Base-by-base conservation (phyloP, 176 grass and related monocot genomes). In the Echinochloa phyllopogon region DNA sequence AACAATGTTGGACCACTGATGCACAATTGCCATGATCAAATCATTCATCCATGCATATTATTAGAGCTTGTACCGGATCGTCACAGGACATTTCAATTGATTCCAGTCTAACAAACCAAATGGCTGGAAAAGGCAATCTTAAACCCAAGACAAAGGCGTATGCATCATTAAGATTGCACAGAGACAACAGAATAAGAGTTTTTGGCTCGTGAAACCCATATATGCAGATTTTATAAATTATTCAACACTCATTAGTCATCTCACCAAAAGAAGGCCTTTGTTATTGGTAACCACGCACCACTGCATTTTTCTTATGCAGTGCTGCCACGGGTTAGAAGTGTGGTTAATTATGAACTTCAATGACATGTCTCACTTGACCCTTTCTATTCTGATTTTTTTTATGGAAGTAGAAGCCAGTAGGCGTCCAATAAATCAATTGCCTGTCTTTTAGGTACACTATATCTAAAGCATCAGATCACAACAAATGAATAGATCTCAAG, bases 31-130 rank as follows among this genome's bases (percentile, higher is more conserved):
- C 6, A 20, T 61, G 48, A 47, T 13, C 3, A 38, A 61, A 18
- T 10, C 55, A n/a, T 83, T 48, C 57, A 75, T 83, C 53, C 61
- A 83, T 74, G 71, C 48, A n/a, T 23, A 83, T 16, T 15, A 8
- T 83, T 74, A 50, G 42, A 83, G 18, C 43, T 51, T 39, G 58
- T 25, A 9, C 18, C 25, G 15, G 21, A 52, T 39, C 25, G 21
- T 42, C 27, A 42, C 24, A 8, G 42, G 36, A 64, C 44, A 36
- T 4, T 65, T 75, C 41, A 64, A 74, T 25, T 83, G 56, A 74
- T 65, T 20, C 11, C 20, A 73, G 14, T 74, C 25, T 7, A 24
- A 5, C 72, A 33, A 70, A 72, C 43, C 6, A 38, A 52, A 40
- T 42, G 40, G 18, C 20, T 50, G 8, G 29, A 72, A 74, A 83